These are phyloP conservation scores for Canavalia ensiformis DNA, from an alignment of 306 rosid genomes.

Conservation along the genomic window DNA sequence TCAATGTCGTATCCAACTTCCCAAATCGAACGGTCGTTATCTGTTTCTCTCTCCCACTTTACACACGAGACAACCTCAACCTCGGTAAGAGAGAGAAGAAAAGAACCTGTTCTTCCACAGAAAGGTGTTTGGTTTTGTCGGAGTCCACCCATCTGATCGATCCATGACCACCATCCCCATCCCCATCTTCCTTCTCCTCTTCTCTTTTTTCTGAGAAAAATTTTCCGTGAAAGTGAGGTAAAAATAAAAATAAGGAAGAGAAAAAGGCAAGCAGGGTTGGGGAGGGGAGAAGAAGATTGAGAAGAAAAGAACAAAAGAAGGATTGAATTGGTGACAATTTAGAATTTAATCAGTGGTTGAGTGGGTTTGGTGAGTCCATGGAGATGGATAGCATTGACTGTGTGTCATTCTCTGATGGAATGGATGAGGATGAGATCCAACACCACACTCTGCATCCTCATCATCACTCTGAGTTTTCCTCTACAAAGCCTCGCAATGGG, in stretches of 20 bases:
- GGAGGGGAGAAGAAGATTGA: no score
- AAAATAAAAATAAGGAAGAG: slow-evolving; percentile 30
- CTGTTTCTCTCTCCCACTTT: slow-evolving; percentile 44
- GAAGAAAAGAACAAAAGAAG: no score
- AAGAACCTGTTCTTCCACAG: slow-evolving; percentile 61
- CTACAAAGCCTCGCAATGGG: slow-evolving; percentile 76
- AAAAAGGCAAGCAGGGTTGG: slow-evolving; percentile 27
- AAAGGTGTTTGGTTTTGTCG: slow-evolving; percentile 59
- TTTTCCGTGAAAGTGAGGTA: slow-evolving; percentile 29
- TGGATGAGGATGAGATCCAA: slow-evolving; percentile 96
- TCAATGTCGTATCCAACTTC: no score
- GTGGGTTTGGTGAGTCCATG: slow-evolving; percentile 57
- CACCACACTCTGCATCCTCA: slow-evolving; percentile 44
- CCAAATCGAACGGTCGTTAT: slow-evolving; percentile 61
- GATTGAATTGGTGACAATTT: slow-evolving; percentile 36
- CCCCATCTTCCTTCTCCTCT: slow-evolving; percentile 41
- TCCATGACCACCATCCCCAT: neutral
- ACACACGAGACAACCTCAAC: neutral
- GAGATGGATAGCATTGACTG: slow-evolving; percentile 92
- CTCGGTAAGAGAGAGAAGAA: slow-evolving; percentile 59
- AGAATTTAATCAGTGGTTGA: slow-evolving; percentile 43
- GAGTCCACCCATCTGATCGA: slow-evolving; percentile 44
- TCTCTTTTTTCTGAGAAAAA: slow-evolving; percentile 32
- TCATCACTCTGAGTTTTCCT: slow-evolving; percentile 77
- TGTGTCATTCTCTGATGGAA: slow-evolving; percentile 78